Conservation (phyloP, 2,329 filamentous ascomycete genomes). For the Anthostomella pinea region DNA sequence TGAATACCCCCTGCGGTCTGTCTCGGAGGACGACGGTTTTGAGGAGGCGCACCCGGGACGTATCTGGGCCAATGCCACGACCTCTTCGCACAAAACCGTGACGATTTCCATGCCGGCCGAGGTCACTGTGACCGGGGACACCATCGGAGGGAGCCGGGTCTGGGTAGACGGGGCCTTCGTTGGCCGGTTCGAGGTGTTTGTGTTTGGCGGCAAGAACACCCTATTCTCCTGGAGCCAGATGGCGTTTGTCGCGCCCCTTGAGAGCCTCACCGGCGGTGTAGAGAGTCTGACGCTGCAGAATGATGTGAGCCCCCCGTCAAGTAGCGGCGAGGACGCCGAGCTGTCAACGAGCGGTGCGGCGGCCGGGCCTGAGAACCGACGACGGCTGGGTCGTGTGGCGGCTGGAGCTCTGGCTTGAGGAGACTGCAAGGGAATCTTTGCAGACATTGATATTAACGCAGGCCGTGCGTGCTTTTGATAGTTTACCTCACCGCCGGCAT, state of each 20-base stretch:
- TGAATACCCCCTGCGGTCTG: constrained; percentile 47
- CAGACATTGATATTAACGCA: no score
- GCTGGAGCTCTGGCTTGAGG: no score
- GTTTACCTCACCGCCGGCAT: no score
- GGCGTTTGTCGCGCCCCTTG: constrained; percentile 51
- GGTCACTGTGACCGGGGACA: constrained; percentile 43
- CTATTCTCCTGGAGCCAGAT: constrained; percentile 55
- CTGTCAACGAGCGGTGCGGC: no score
- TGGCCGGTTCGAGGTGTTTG: constrained; percentile 53
- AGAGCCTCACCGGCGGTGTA: constrained; percentile 21
- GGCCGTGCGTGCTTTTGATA: no score
- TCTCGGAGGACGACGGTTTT: constrained; percentile 40
- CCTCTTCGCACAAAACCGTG: constrained; percentile 43
- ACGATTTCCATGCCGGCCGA: constrained; percentile 31
- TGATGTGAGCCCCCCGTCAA: no score
- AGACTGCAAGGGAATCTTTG: no score
- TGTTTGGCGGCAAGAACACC: constrained; percentile 50
- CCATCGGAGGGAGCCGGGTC: constrained; percentile 44
- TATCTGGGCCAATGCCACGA: constrained; percentile 49
- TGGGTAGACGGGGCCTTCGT: constrained; percentile 45
- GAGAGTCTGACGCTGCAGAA: constrained; percentile 4
- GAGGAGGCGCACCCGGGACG: constrained; percentile 47
- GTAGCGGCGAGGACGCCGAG: no score
- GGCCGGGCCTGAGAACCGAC: no score
- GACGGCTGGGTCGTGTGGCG: no score